Conservation (phyloP, 441 rosid genomes). For the Erodium texanum region DNA sequence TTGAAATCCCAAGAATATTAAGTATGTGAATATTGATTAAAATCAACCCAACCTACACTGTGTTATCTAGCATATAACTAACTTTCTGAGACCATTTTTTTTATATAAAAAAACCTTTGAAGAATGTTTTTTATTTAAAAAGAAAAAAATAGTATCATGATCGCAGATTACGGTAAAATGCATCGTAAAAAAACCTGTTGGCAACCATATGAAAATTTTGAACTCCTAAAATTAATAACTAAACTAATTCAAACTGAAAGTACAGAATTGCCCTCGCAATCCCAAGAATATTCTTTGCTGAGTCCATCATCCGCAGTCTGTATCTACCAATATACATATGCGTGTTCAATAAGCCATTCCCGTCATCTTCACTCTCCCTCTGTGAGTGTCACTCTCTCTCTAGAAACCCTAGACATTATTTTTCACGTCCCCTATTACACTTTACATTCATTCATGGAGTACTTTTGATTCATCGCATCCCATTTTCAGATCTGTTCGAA, state of each 20-base stretch:
- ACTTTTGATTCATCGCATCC: neutral
- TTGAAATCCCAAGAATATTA: too few species aligned
- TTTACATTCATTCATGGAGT: neutral
- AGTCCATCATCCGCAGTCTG: neutral
- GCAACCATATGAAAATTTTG: too few species aligned
- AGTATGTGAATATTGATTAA: too few species aligned
- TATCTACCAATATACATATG: neutral
- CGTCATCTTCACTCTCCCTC: neutral
- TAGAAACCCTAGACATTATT: neutral
- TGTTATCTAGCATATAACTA: too few species aligned
- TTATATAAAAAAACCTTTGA: too few species aligned
- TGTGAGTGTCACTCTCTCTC: neutral
- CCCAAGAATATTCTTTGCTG: neutral
- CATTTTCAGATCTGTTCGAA: neutral
- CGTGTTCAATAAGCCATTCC: neutral
- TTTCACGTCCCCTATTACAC: neutral
- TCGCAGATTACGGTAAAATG: too few species aligned
- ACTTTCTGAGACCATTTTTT: too few species aligned
- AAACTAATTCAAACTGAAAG: neutral
- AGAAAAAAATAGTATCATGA: too few species aligned
- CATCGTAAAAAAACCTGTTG: too few species aligned
- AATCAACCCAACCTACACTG: too few species aligned
- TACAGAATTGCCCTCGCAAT: neutral
- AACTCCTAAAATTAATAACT: neutral
- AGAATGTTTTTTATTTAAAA: too few species aligned